These are phyloP conservation scores for Penicillium samsonianum DNA, from an alignment of 495 filamentous ascomycete genomes.

Conservation along the genomic window DNA sequence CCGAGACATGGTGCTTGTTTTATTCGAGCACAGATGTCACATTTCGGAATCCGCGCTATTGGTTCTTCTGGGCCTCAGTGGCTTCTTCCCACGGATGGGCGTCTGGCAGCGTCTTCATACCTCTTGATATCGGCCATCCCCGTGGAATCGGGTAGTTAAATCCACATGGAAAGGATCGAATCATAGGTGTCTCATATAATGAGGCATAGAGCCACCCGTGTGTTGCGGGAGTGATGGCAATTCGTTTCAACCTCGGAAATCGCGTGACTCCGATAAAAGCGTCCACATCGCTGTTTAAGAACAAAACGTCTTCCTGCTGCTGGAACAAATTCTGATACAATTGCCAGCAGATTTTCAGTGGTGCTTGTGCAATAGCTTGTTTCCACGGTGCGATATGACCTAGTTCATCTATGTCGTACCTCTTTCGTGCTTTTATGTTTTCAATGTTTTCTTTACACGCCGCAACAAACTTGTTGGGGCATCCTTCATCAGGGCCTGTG, in stretches of 20 bases:
- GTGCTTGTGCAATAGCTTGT: conserved; percentile 17
- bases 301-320: conserved; percentile 18
- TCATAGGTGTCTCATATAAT: conserved; percentile 38
- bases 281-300: no score
- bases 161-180: conserved; percentile 31
- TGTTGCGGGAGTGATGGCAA: conserved; percentile 34
- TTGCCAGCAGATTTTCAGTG: conserved; percentile 20
- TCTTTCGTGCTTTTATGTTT: conserved; percentile 15
- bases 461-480: conserved; percentile 25
- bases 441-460: conserved; percentile 22
- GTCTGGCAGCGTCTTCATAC: background rate
- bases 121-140: conserved; percentile 24
- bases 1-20: conserved; percentile 15
- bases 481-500: conserved; percentile 16
- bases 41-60: conserved; percentile 19
- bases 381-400: conserved; percentile 16
- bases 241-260: conserved; percentile 26
- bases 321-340: conserved; percentile 23
- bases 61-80: conserved; percentile 18
- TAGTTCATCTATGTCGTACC: conserved; percentile 17
- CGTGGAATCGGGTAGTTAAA: conserved; percentile 36
- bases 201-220: conserved; percentile 31
- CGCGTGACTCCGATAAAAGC: conserved; percentile 27
- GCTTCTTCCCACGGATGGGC: conserved; percentile 12
- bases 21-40: no score